Evolutionary conservation across 768 basidiomycete species (phyloP).

Genomic region (Mycena vulgaris): DNA sequence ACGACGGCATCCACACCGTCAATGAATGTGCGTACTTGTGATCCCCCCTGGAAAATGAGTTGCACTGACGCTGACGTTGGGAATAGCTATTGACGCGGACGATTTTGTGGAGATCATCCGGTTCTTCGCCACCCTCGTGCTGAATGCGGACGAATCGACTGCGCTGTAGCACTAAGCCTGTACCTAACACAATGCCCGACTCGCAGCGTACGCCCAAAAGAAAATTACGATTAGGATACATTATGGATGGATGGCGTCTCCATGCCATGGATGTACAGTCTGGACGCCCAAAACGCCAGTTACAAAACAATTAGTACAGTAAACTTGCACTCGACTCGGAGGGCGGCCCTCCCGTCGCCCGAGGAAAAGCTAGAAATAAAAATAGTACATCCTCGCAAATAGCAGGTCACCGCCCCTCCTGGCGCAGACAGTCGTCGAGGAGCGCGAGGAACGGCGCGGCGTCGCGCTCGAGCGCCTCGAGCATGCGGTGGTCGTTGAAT

Average conservation of each 20-base stretch:
- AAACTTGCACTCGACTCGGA: too few species aligned
- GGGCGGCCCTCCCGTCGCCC: too few species aligned
- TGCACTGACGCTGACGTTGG: not conserved
- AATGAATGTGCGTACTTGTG: constrained; percentile 71
- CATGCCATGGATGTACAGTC: too few species aligned
- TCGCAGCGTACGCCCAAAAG: too few species aligned
- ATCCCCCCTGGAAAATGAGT: not conserved
- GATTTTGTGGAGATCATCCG: not conserved
- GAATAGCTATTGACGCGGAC: not conserved
- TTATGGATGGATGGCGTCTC: too few species aligned
- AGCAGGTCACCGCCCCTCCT: too few species aligned
- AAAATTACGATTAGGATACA: too few species aligned
- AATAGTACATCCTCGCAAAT: too few species aligned
- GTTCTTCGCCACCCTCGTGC: not conserved
- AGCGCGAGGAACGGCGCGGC: constrained; percentile 57
- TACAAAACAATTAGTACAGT: too few species aligned
- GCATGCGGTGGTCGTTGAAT: constrained; percentile 60
- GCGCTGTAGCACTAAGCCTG: not conserved
- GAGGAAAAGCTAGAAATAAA: too few species aligned
- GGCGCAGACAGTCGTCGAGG: constrained; percentile 56
- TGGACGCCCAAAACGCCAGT: too few species aligned
- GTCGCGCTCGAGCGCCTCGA: constrained; percentile 59
- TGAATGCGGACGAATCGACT: not conserved
- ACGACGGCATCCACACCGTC: constrained; percentile 74
- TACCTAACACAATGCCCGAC: too few species aligned